These are phyloP conservation scores for Ceratobasidium sp. DNA, from an alignment of 1,284 basidiomycete genomes.

Conservation along the genomic window DNA sequence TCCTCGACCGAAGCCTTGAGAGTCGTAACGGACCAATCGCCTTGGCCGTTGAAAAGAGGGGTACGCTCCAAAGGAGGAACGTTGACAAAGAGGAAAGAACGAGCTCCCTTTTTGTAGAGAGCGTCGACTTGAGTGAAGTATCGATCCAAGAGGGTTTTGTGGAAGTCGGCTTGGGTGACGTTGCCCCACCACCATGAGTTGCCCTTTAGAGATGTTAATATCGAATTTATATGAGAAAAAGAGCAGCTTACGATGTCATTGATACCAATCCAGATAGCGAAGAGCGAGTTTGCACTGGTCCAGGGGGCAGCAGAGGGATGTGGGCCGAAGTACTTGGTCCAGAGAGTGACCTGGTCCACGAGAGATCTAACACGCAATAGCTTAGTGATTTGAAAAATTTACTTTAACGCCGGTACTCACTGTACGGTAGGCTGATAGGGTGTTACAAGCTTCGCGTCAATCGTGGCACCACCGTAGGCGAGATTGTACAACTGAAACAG, in stretches of 20 bases:
- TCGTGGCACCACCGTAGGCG: conserved; percentile 70
- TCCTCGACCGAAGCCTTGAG: conserved; percentile 20
- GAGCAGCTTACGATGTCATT: conserved; percentile 15
- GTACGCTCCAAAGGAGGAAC: conserved; percentile 41
- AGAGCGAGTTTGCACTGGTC: conserved; percentile 41
- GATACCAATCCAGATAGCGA: conserved; percentile 41
- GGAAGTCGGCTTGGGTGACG: conserved; percentile 37
- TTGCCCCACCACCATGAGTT: conserved; percentile 40
- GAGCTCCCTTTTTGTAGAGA: conserved; percentile 20
- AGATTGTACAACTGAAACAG: conserved; percentile 64
- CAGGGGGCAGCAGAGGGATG: conserved; percentile 37
- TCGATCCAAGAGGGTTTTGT: conserved; percentile 32
- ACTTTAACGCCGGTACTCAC: conserved; percentile 53
- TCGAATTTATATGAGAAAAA: not conserved
- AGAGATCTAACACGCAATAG: conserved; percentile 59
- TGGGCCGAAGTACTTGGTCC: conserved; percentile 39
- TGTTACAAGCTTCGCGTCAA: conserved; percentile 67
- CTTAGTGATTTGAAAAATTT: too few species aligned
- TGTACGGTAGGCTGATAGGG: conserved; percentile 66
- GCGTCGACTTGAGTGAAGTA: conserved; percentile 30
- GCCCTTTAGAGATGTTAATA: conserved; percentile 4
- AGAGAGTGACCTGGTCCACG: conserved; percentile 57
- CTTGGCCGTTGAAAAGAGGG: conserved; percentile 40
- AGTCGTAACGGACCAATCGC: conserved; percentile 1
- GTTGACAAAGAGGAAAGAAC: conserved; percentile 36